Conservation (phyloP, 805 yeast species). For the Teunomyces tritomae region DNA sequence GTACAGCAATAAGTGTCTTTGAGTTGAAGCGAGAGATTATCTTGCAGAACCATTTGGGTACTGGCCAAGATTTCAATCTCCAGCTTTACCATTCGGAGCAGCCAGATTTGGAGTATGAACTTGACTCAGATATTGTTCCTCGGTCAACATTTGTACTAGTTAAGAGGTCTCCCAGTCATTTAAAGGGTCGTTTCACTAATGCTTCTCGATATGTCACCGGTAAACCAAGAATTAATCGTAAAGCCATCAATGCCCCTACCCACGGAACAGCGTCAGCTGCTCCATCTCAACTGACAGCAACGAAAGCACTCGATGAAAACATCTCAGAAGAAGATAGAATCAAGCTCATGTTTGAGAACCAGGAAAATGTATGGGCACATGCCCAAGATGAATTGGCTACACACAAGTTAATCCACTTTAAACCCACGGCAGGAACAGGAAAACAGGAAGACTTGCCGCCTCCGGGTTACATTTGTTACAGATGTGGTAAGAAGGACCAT, state of each 20-base stretch:
- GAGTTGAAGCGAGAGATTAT: slow-evolving; percentile 92
- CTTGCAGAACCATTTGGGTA: slow-evolving; percentile 72
- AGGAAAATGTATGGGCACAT: slow-evolving; percentile 91
- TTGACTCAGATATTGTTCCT: slow-evolving; percentile 89
- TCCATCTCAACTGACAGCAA: slow-evolving; percentile 5
- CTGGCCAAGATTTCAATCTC: slow-evolving; percentile 82
- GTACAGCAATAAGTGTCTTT: slow-evolving; percentile 93
- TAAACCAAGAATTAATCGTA: slow-evolving; percentile 51
- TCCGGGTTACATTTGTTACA: slow-evolving; percentile 91
- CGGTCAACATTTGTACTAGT: slow-evolving; percentile 83
- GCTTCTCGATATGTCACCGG: slow-evolving; percentile 73
- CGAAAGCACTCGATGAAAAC: slow-evolving; percentile 37
- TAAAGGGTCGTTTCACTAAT: slow-evolving; percentile 36
- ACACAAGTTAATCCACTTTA: slow-evolving; percentile 71
- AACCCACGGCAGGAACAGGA: slow-evolving; percentile 30
- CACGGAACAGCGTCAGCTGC: slow-evolving; percentile 12
- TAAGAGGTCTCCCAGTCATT: slow-evolving; percentile 67
- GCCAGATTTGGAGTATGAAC: slow-evolving; percentile 69
- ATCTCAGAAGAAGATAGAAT: slow-evolving; percentile 83
- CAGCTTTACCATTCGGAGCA: slow-evolving; percentile 56
- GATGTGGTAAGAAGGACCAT: slow-evolving; percentile 93
- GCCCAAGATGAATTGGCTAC: slow-evolving; percentile 89
- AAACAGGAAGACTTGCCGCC: slow-evolving; percentile 78
- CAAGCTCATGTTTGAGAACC: slow-evolving; percentile 87
- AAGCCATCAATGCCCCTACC: slow-evolving; percentile 31